phyloP scores from a whole-genome alignment of 371 early-diverging fungal species.

The Thermomucor indicae-seudaticae region DNA sequence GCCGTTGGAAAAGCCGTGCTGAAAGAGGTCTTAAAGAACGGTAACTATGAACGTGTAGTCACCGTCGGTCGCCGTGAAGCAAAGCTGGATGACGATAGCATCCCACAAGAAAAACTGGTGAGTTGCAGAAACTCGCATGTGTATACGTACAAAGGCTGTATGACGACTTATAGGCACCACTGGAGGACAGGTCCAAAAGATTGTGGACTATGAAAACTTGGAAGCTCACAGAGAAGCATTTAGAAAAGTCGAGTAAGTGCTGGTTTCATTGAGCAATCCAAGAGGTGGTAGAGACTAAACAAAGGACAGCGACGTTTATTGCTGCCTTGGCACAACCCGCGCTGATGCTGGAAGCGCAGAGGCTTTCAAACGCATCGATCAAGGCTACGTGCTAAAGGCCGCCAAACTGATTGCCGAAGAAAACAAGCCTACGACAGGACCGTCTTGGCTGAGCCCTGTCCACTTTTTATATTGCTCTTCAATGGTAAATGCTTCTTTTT shows the following conservation, averaged over 20 bases:
- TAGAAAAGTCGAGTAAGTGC: conserved; percentile 36
- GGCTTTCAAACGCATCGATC: conserved; percentile 68
- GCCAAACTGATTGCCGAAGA: conserved; percentile 60
- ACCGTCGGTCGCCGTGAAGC: conserved; percentile 55
- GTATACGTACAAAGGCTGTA: background rate
- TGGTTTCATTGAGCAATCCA: too few species aligned
- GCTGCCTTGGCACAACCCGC: conserved; percentile 69
- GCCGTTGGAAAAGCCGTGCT: conserved; percentile 70
- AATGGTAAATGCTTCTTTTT: conserved; percentile 9
- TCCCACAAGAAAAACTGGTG: conserved; percentile 57
- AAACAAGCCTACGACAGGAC: conserved; percentile 33
- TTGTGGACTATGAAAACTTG: conserved; percentile 44
- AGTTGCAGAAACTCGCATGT: background rate
- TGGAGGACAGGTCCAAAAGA: conserved; percentile 33
- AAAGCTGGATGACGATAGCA: conserved; percentile 41
- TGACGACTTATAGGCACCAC: background rate
- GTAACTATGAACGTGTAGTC: conserved; percentile 59
- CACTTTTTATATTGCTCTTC: conserved; percentile 70
- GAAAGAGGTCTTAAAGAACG: conserved; percentile 54
- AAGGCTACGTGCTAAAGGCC: conserved; percentile 64
- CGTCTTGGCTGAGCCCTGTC: conserved; percentile 25
- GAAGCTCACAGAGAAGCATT: conserved; percentile 33
- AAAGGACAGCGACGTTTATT: conserved; percentile 58
- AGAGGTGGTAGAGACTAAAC: too few species aligned
- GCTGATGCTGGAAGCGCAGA: conserved; percentile 63